Evolutionary conservation across 495 filamentous ascomycete genomes (phyloP), one percentile per base, ranked within the genome.

Genomic region (Hypoxylon rickii): DNA sequence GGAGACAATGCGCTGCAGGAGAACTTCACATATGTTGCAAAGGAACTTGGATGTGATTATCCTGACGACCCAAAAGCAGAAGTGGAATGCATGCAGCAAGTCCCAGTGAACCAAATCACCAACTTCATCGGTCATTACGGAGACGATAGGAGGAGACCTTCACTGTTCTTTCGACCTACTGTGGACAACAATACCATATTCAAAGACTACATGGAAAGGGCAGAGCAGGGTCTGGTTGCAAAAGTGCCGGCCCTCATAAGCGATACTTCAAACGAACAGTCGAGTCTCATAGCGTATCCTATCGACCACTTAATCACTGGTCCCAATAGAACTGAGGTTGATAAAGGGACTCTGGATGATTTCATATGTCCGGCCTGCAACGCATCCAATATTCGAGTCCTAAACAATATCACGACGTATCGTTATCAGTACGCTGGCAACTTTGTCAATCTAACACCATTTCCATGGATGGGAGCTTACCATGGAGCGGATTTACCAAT

Each of bases 401-500:
- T 42, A 31, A 61, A 59, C 19, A 53, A 67, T 10, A 55, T 76
- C 21, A 72, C 75, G 12, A 79, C 73, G 2, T 82, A 72, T 58
- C 70, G 79, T n/a, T 83, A 79, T 55, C 65, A 76, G 46, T 80
- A 80, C 44, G 68, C 69, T 11, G 80, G 79, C 0, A 78, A 74
- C 39, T 83, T 74, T 50, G 58, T 68, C 11, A 79, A 74, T 39
- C 18, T 83, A 7, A 76, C 69, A 15, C 70, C 70, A 0, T 67
- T 62, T 21, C 5, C 51, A 15, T 77, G 74, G 75, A 69, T 80
- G 51, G 78, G 78, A 6, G 78, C 79, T n/a, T 83, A 79, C 40
- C 79, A 83, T 47, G 69, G 67, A 1, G 67, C 70, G 32, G 73
- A 81, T 42, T 47, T 78, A 3, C 76, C 76, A 1, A 71, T 79